Evolutionary conservation across 257 asterid genomes (phyloP).

Genomic region (Vinca minor): DNA sequence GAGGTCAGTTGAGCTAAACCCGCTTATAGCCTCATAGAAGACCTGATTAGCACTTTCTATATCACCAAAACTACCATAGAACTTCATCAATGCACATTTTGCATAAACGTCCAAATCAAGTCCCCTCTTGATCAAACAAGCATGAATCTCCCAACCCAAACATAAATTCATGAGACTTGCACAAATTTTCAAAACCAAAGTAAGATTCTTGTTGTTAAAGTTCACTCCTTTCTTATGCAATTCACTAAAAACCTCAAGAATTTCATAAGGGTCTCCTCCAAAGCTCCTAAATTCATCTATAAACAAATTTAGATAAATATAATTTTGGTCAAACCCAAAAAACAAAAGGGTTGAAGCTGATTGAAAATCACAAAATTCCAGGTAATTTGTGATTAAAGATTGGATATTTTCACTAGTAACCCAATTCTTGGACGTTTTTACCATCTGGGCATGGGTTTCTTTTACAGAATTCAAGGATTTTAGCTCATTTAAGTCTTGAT

Average conservation of each 20-base stretch:
- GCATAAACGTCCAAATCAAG: conserved; percentile 35
- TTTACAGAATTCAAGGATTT: conserved; percentile 28
- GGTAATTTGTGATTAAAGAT: conserved; percentile 36
- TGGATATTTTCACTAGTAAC: conserved; percentile 31
- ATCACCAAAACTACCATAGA: conserved; percentile 45
- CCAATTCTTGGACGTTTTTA: conserved; percentile 27
- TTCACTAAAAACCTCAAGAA: conserved; percentile 41
- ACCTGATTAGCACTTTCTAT: conserved; percentile 30
- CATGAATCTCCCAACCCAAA: conserved; percentile 51
- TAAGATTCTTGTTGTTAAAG: conserved; percentile 31
- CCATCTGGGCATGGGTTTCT: conserved; percentile 55
- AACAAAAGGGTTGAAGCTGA: conserved; percentile 45
- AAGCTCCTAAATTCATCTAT: conserved; percentile 31
- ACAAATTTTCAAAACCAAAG: conserved; percentile 41
- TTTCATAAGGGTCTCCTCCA: conserved; percentile 43
- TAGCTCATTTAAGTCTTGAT: conserved; percentile 16
- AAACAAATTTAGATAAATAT: conserved; percentile 39
- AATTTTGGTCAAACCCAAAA: conserved; percentile 34
- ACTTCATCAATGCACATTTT: conserved; percentile 50
- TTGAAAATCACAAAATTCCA: conserved; percentile 40
- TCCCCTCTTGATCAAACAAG: conserved; percentile 44
- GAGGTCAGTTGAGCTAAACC: no score
- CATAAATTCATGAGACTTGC: conserved; percentile 27
- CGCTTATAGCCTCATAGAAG: no score
- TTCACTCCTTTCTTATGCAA: conserved; percentile 37